Conservation (phyloP, 2,329 filamentous ascomycete species). For the Phialocephala subalpina region DNA sequence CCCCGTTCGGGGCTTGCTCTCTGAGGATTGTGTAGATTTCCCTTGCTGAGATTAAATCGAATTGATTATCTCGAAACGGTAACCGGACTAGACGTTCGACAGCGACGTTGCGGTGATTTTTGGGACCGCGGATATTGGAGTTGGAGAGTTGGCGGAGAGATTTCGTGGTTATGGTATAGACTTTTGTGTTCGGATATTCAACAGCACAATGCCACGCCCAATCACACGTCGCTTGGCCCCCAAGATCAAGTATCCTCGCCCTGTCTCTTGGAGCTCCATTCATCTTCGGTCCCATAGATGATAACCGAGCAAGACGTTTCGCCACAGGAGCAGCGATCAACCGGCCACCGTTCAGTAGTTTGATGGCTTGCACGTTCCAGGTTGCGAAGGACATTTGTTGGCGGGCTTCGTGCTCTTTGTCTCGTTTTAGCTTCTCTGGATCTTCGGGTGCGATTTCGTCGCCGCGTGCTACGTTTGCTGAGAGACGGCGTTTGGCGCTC, state of each 20-base stretch:
- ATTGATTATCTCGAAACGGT: conserved; percentile 85
- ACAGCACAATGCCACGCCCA: conserved; percentile 96
- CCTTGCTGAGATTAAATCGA: conserved; percentile 90
- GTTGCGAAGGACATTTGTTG: conserved; percentile 70
- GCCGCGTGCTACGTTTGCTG: conserved; percentile 75
- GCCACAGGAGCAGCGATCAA: conserved; percentile 70
- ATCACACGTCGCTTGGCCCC: conserved; percentile 83
- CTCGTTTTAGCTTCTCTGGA: conserved; percentile 67
- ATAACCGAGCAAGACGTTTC: conserved; percentile 65
- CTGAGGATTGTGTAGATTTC: conserved; percentile 88
- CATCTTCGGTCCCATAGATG: conserved; percentile 54
- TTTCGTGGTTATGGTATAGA: conserved; percentile 87
- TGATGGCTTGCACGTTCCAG: conserved; percentile 69
- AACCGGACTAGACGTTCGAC: conserved; percentile 81
- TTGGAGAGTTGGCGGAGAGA: conserved; percentile 74
- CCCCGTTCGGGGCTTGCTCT: conserved; percentile 68
- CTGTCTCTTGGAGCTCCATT: conserved; percentile 58
- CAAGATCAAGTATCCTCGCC: conserved; percentile 82
- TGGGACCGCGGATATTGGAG: conserved; percentile 79
- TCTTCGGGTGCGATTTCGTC: conserved; percentile 71
- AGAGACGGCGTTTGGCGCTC: conserved; percentile 76
- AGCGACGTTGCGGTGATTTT: conserved; percentile 85
- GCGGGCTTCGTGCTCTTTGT: conserved; percentile 84
- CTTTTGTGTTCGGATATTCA: conserved; percentile 83
- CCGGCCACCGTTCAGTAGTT: conserved; percentile 69